A percentile compares a stretch with the other conserved stretches of the same genome.
Evolutionary conservation across 805 yeast genomes (phyloP).

Genomic region (Groenewaldozyma salmanticensis): DNA sequence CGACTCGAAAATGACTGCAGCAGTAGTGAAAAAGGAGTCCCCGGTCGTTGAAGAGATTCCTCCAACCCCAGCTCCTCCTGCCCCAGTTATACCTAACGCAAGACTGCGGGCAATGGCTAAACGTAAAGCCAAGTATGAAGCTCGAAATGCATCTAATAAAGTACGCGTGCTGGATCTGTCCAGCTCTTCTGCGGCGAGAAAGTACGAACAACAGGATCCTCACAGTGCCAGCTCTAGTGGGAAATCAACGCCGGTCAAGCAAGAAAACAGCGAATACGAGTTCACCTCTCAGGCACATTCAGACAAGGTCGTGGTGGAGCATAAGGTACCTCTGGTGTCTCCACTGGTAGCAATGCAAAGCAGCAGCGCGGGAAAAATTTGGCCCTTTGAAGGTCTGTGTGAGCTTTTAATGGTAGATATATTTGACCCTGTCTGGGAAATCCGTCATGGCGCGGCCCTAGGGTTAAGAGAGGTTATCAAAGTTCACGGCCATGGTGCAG

Average conservation of each 20-base stretch:
- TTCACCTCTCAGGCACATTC: constrained; percentile 75
- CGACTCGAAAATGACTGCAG: constrained; percentile 8
- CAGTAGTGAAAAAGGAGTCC: constrained; percentile 8
- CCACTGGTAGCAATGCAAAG: constrained; percentile 64
- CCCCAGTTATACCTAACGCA: constrained; percentile 76
- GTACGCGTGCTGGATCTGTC: constrained; percentile 29
- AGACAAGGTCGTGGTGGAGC: constrained; percentile 76
- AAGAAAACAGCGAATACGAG: constrained; percentile 32
- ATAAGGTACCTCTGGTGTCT: constrained; percentile 50
- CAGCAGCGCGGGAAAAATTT: constrained; percentile 62
- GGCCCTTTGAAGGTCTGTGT: constrained; percentile 93
- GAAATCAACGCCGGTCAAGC: constrained; percentile 23
- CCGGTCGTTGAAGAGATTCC: constrained; percentile 6
- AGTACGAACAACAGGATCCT: constrained; percentile 22
- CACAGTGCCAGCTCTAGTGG: constrained; percentile 18
- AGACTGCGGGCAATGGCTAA: constrained; percentile 75
- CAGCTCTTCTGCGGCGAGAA: constrained; percentile 21
- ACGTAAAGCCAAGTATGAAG: constrained; percentile 23
- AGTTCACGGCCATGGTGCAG: constrained; percentile 78
- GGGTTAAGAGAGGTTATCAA: constrained; percentile 81
- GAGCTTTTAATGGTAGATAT: constrained; percentile 71
- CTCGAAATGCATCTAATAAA: constrained; percentile 40
- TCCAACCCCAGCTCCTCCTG: constrained; percentile 42
- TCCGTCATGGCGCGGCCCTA: constrained; percentile 89
- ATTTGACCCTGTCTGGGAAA: constrained; percentile 85